Evolutionary conservation across 306 rosid species (phyloP).

Genomic region (Pterocarpus macrocarpus): DNA sequence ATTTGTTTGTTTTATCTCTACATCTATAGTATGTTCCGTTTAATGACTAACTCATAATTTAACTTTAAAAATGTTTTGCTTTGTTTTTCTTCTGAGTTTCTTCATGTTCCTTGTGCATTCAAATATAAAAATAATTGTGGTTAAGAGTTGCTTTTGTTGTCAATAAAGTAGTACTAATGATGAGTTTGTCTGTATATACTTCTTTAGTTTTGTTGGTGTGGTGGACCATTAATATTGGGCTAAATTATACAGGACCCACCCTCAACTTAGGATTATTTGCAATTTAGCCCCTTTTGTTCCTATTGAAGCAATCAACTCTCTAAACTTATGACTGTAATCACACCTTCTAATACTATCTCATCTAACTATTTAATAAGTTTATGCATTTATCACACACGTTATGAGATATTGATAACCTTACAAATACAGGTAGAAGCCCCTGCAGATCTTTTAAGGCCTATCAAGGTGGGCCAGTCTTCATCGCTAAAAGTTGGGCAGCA

Average conservation of each 20-base stretch:
- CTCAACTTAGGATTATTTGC: background rate
- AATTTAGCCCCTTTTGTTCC: background rate
- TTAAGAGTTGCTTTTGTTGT: slow-evolving; percentile 19
- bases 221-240: background rate
- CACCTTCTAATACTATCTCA: background rate
- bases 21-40: background rate
- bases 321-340: slow-evolving; percentile 9
- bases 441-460: slow-evolving; percentile 77
- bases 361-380: background rate
- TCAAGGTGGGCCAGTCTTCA: slow-evolving; percentile 77
- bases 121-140: slow-evolving; percentile 8
- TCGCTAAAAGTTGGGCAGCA: slow-evolving; percentile 92
- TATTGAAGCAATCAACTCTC: slow-evolving; percentile 19
- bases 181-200: slow-evolving; percentile 12
- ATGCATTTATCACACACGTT: background rate
- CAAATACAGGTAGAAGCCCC: slow-evolving; percentile 83
- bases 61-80: background rate
- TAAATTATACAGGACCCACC: background rate
- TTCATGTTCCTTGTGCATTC: slow-evolving; percentile 15
- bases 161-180: background rate
- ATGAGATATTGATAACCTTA: slow-evolving; percentile 36
- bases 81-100: slow-evolving; percentile 7
- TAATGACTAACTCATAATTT: slow-evolving; percentile 16
- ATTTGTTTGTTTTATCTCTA: slow-evolving; percentile 8
- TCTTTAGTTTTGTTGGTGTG: background rate